Conservation (phyloP, 768 basidiomycete species). For the Mycena floridula region DNA sequence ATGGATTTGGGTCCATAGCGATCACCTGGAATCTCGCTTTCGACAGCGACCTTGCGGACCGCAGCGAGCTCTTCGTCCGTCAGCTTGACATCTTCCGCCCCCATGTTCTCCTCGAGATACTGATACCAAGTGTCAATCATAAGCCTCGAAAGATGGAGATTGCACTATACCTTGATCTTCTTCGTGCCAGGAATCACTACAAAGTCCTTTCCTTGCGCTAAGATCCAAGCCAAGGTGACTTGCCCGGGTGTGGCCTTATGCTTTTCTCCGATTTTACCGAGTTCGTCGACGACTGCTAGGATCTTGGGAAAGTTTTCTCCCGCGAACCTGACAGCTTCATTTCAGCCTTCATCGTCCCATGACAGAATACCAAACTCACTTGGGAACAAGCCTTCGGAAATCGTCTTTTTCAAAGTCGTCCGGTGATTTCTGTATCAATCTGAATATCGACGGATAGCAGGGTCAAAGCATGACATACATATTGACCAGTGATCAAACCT, state of each 20-base stretch:
- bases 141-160: not conserved
- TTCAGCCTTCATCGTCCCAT: too few relatives aligned
- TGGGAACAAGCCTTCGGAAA: conserved; percentile 19
- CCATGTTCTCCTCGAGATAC: conserved; percentile 30
- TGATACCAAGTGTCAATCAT: conserved; percentile 2
- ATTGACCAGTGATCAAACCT: conserved; percentile 28
- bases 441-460: not conserved
- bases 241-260: conserved; percentile 21
- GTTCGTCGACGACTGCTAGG: conserved; percentile 24
- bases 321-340: too few relatives aligned
- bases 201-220: conserved; percentile 27
- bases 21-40: conserved; percentile 19
- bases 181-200: conserved; percentile 34
- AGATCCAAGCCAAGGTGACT: conserved; percentile 13
- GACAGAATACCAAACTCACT: too few relatives aligned
- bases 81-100: conserved; percentile 13
- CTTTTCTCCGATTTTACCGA: conserved; percentile 22
- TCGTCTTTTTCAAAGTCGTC: conserved; percentile 23
- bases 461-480: not conserved
- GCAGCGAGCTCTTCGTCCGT: conserved; percentile 15
- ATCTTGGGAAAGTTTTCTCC: conserved; percentile 28
- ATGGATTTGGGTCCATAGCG: conserved; percentile 8
- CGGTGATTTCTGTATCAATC: conserved; percentile 5
- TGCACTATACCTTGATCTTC: conserved; percentile 21
- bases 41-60: conserved; percentile 18